phyloP scores from a whole-genome alignment of 1,284 basidiomycete genomes.

The Fistulina hepatica region DNA sequence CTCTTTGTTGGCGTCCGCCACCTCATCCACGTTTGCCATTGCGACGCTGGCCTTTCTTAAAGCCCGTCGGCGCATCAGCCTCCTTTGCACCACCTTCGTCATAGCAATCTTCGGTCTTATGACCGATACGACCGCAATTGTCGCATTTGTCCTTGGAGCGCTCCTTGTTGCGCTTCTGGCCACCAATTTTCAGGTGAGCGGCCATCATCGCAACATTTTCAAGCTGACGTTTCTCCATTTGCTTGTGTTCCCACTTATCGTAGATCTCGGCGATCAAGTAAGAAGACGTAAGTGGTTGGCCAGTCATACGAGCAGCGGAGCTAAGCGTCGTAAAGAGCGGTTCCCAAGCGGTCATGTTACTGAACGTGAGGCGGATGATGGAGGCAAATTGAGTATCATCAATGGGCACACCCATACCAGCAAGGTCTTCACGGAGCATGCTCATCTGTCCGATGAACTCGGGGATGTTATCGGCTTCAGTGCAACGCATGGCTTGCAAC shows the following conservation, averaged over 20 bases:
- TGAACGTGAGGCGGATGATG: constrained; percentile 17
- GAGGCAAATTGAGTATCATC: constrained; percentile 14
- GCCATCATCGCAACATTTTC: too few species aligned
- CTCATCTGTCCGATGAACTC: constrained; percentile 16
- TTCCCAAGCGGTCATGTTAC: too few species aligned
- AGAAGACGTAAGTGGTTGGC: constrained; percentile 8
- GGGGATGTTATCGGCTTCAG: constrained; percentile 16
- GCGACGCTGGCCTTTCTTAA: too few species aligned
- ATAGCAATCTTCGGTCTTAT: constrained; percentile 19
- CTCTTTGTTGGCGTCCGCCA: too few species aligned
- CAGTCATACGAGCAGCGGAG: constrained; percentile 7
- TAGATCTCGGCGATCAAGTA: constrained; percentile 10
- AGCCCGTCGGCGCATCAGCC: constrained; percentile 17
- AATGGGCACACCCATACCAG: constrained; percentile 15
- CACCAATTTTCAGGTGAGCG: too few species aligned
- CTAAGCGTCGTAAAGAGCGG: constrained; percentile 16
- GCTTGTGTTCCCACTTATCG: too few species aligned
- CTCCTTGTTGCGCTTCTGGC: too few species aligned
- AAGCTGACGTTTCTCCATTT: too few species aligned
- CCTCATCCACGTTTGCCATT: too few species aligned
- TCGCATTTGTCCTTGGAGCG: constrained; percentile 5
- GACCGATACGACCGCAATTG: constrained; percentile 19
- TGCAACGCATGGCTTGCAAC: constrained; percentile 14
- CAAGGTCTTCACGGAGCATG: constrained; percentile 16
- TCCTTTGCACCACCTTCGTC: constrained; percentile 21